Percentiles rank a stretch among this genome's conserved stretches.
Evolutionary conservation across 371 early-diverging fungal genomes (phyloP).

Genomic region (Encephalitozoon romaleae): DNA sequence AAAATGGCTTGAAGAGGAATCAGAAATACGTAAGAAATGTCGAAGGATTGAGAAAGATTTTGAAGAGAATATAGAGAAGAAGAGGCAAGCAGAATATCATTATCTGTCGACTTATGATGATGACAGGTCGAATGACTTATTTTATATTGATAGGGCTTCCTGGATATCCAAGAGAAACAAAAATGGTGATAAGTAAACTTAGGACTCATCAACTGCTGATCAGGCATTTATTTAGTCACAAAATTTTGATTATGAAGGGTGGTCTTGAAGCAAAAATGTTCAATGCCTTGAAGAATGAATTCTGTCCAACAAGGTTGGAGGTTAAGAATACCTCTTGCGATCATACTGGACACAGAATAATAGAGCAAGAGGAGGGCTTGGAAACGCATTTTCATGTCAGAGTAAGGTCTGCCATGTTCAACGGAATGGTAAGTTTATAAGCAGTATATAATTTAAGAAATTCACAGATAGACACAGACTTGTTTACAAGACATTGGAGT

Average conservation of each 20-base stretch:
- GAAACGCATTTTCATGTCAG: background rate
- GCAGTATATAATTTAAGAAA: background rate
- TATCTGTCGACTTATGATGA: slow-evolving; percentile 1
- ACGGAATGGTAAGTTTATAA: background rate
- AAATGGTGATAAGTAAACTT: background rate
- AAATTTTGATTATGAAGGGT: background rate
- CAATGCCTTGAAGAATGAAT: background rate
- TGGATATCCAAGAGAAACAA: background rate
- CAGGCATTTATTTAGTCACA: background rate
- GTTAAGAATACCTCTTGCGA: background rate
- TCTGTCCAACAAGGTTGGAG: background rate
- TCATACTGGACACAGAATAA: background rate
- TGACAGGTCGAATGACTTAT: background rate
- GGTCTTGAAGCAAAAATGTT: background rate
- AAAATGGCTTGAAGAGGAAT: background rate
- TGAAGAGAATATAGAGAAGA: background rate
- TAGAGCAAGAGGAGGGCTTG: background rate
- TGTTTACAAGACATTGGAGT: background rate
- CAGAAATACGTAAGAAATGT: background rate
- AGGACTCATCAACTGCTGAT: background rate
- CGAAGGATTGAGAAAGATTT: background rate
- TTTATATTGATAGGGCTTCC: background rate
- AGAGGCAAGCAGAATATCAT: background rate
- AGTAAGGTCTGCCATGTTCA: background rate
- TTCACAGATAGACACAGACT: slow-evolving; percentile 14